These are phyloP conservation scores for Exophiala xenobiotica DNA, from an alignment of 2,329 filamentous ascomycete species.

Conservation along the genomic window DNA sequence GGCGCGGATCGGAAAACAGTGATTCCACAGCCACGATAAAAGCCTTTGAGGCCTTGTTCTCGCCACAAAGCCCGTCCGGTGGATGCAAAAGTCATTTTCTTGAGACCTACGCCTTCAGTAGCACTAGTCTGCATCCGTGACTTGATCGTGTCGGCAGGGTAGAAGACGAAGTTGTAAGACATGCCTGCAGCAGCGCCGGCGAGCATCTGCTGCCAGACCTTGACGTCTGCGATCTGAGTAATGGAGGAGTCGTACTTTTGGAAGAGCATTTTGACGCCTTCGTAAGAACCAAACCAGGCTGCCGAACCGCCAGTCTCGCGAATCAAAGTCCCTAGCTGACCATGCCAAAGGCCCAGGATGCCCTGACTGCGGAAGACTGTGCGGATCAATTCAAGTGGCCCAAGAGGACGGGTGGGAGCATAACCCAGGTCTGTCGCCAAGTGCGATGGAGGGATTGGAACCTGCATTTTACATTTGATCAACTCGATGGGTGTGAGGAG, in stretches of 20 bases:
- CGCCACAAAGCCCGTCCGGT: slow-evolving; percentile 72
- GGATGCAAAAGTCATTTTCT: slow-evolving; percentile 64
- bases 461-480: slow-evolving; percentile 98
- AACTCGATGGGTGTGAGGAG: slow-evolving; percentile 93
- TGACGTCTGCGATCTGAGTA: slow-evolving; percentile 46
- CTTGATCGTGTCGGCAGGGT: slow-evolving; percentile 96
- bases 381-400: slow-evolving; percentile 67
- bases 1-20: slow-evolving; percentile 85
- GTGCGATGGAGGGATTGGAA: slow-evolving; percentile 48
- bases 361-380: slow-evolving; percentile 82
- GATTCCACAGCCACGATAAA: slow-evolving; percentile 94
- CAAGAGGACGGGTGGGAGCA: slow-evolving; percentile 50
- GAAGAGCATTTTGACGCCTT: slow-evolving; percentile 72
- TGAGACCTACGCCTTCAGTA: slow-evolving; percentile 7
- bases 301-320: slow-evolving; percentile 90
- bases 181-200: slow-evolving; percentile 87
- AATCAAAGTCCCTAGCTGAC: slow-evolving; percentile 88
- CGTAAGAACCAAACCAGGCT: slow-evolving; percentile 92
- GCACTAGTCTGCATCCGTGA: slow-evolving; percentile 82
- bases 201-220: slow-evolving; percentile 81
- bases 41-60: slow-evolving; percentile 74
- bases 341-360: slow-evolving; percentile 86
- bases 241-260: slow-evolving; percentile 53
- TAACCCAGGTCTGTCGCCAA: slow-evolving; percentile 40
- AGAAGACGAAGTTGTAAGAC: slow-evolving; percentile 96